Conservation (phyloP, 179 eudicot species). For the Silene noctiflora region DNA sequence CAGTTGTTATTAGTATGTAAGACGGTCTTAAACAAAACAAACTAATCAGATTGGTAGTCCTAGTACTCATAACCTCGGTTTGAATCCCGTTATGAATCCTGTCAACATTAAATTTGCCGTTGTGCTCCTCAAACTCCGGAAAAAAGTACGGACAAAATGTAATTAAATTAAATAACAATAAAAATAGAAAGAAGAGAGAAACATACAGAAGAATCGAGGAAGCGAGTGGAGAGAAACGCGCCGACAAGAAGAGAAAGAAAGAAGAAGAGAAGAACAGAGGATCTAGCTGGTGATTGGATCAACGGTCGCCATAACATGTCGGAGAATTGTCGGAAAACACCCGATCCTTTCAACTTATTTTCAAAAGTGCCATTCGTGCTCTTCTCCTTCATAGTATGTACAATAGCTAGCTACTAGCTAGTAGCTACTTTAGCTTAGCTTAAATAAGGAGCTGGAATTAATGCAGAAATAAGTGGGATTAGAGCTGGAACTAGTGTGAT, state of each 20-base stretch:
- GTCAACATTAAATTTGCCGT: no score
- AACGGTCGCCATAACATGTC: slow-evolving; percentile 28
- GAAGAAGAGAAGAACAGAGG: slow-evolving; percentile 35
- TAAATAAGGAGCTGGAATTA: not conserved
- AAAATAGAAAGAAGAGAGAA: not conserved
- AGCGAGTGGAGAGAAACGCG: slow-evolving; percentile 52
- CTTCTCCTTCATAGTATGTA: not conserved
- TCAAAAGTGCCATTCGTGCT: slow-evolving; percentile 20
- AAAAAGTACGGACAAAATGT: no score
- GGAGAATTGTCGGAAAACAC: slow-evolving; percentile 16
- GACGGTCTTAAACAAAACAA: no score
- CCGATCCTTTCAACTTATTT: slow-evolving; percentile 22
- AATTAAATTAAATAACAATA: no score
- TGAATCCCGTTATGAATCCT: no score
- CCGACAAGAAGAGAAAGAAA: slow-evolving; percentile 40
- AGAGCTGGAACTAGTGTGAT: not conserved
- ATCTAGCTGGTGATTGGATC: slow-evolving; percentile 37
- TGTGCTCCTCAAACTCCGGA: no score
- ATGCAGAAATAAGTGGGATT: not conserved
- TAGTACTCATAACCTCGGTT: no score
- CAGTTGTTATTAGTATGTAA: no score
- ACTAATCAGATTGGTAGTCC: no score
- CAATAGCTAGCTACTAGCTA: not conserved
- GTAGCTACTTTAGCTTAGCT: not conserved
- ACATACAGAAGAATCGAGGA: slow-evolving; percentile 49